These are phyloP conservation scores for Echites panduratus DNA, from an alignment of 257 asterid genomes.

Conservation along the genomic window DNA sequence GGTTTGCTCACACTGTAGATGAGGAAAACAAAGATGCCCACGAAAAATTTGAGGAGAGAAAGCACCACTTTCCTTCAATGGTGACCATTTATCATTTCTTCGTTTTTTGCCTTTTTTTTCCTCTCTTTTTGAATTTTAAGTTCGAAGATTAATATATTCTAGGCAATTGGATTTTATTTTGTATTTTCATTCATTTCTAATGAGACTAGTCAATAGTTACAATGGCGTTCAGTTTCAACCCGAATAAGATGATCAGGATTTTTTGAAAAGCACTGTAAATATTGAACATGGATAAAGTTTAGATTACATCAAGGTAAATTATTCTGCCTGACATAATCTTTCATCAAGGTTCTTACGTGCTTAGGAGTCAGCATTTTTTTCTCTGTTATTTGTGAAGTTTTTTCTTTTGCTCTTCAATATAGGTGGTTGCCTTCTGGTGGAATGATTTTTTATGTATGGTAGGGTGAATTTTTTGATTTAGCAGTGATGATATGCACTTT, in stretches of 20 bases:
- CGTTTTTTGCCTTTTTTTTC: too few species aligned
- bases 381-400: background rate
- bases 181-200: background rate
- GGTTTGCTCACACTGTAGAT: conserved; percentile 26
- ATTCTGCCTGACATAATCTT: background rate
- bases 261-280: background rate
- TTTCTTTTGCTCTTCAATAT: background rate
- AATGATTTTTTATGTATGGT: background rate
- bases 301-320: background rate
- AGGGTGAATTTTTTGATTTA: background rate
- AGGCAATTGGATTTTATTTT: background rate
- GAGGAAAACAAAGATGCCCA: conserved; percentile 42
- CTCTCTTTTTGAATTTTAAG: too few species aligned
- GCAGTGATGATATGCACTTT: background rate
- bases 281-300: background rate
- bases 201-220: background rate
- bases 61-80: conserved; percentile 67
- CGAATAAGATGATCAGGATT: background rate
- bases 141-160: background rate
- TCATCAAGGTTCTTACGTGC: background rate
- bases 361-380: background rate
- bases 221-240: background rate
- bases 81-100: conserved; percentile 21
- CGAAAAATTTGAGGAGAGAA: conserved; percentile 63
- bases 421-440: background rate